Evolutionary conservation across 306 rosid species (phyloP), one percentile per base, ranked within the genome.

Genomic region (Fragaria iinumae): DNA sequence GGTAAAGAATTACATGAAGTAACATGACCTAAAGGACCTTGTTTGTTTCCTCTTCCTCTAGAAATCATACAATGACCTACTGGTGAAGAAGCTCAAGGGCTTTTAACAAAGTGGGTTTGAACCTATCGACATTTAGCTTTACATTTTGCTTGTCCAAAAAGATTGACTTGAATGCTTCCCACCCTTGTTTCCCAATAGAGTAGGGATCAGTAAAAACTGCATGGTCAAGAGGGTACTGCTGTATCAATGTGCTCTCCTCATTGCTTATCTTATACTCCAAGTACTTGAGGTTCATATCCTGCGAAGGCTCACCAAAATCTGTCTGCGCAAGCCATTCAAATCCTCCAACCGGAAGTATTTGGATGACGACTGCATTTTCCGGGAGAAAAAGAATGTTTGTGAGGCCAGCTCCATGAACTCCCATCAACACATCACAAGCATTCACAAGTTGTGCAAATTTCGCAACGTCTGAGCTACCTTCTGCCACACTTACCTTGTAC

Each of bases 381-480:
- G 98, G 98, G 47, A 94, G 94, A 74, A 93, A 93, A 69, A 93
- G 82, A 5, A 91, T 84, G 93, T 93, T 93, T 1, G 98, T 86
- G 39, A 93, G 91, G 47, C 98, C 98, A 71, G 98, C 98, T 11
- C 98, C 98, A 75, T 94, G 96, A 81, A 94, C 93, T 71, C 98
- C 98, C 96, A 94, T 66, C 36, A 94, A 45, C 55, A 91, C 96
- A 82, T 94, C 98, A 80, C 96, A 91, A 23, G 98, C 91, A 55
- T 91, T 94, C 81, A 91, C 94, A 20, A 76, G 45, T 32, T 89
- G 66, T 21, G 97, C 86, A 64, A 91, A 86, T 11, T 64, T 84
- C 20, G 84, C 53, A 76, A 91, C 6, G 81, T 77, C 77, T 43
- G 73, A 48, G 13, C 67, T 85, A 23, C 89, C 94, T 52, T 93